Evolutionary conservation across 139 green algal species (phyloP).

Genomic region (Chlamydomonas incerta): DNA sequence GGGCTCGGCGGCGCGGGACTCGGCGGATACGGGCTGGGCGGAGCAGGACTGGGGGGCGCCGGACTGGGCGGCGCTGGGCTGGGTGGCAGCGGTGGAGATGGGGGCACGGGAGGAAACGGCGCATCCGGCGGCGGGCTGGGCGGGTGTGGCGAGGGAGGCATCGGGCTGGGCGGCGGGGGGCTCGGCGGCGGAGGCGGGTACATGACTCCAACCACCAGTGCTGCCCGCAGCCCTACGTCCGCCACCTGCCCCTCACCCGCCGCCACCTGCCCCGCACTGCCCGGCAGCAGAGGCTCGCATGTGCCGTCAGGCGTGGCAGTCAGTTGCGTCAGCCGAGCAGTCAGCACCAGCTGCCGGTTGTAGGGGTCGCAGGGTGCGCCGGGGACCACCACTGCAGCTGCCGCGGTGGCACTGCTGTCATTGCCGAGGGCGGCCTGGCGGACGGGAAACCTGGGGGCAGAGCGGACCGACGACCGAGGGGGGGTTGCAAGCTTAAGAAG

Average conservation of each 20-base stretch:
- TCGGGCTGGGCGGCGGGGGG: not conserved
- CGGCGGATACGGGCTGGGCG: too few relatives aligned
- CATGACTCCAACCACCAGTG: not conserved
- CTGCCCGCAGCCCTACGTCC: not conserved
- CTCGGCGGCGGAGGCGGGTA: not conserved
- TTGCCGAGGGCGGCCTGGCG: too few relatives aligned
- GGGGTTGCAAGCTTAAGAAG: too few relatives aligned
- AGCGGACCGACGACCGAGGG: too few relatives aligned
- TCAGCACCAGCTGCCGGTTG: not conserved
- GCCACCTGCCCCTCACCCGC: not conserved
- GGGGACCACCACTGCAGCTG: not conserved
- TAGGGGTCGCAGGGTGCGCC: not conserved
- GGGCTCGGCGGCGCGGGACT: too few relatives aligned
- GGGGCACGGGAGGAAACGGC: not conserved
- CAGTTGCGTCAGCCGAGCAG: too few relatives aligned
- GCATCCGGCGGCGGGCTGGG: not conserved
- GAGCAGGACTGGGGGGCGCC: not conserved
- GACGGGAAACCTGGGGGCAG: too few relatives aligned
- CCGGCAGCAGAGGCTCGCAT: not conserved
- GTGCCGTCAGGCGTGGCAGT: not conserved
- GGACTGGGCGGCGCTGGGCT: not conserved
- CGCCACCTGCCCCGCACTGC: too few relatives aligned
- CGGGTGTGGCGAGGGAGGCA: not conserved
- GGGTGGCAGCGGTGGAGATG: not conserved
- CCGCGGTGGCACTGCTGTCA: too few relatives aligned